Evolutionary conservation across 768 basidiomycete species (phyloP), one percentile per base, ranked within the genome.

Genomic region (Suillus variegatus): DNA sequence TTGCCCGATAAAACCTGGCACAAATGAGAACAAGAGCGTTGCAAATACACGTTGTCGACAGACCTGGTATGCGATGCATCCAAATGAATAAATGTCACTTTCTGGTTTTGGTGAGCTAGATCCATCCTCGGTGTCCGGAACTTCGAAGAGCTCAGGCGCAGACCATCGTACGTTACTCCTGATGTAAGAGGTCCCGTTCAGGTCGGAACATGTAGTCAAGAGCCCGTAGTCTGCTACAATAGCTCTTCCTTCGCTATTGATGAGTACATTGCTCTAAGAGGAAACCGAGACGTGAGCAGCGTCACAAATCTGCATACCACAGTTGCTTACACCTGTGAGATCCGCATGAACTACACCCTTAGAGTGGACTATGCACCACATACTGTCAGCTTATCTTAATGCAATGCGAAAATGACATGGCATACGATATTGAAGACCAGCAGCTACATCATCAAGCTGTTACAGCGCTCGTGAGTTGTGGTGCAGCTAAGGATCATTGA

Each of bases 111-210:
- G 55, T 22, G 46, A 38, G 52, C 52, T 32, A 12, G 18, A 5
- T 20, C 0, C 6, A 54, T 35, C 32, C 16, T 54, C 32, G 32
- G 32, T 35, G 1, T 76, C 71, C 9, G 72, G 65, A 22, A 69
- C 35, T 16, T 70, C 72, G 64, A 76, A 22, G 20, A 77, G 66
- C 16, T 75, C 74, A 1, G 75, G 74, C 5, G 74, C 74, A 7
- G 74, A 72, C 74, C 74, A 75, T 35, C 75, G 66, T 46, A 76
- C 62, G 32, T 76, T 75, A 2, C 73, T 68, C 1, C 68, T 73
- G 41, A 69, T 67, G 3, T 57, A 40, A 18, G 62, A 54, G 22
- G 64, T 10, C 1, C 57, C 20, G 16, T 36, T 46, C 8, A 40
- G 38, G 16, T 60, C 25, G 12, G 44, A 43, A 44, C 25, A 46